Evolutionary conservation across 176 grass and related monocot genomes (phyloP), one percentile per base, ranked within the genome.

Genomic region (Ampelocalamus luodianensis): DNA sequence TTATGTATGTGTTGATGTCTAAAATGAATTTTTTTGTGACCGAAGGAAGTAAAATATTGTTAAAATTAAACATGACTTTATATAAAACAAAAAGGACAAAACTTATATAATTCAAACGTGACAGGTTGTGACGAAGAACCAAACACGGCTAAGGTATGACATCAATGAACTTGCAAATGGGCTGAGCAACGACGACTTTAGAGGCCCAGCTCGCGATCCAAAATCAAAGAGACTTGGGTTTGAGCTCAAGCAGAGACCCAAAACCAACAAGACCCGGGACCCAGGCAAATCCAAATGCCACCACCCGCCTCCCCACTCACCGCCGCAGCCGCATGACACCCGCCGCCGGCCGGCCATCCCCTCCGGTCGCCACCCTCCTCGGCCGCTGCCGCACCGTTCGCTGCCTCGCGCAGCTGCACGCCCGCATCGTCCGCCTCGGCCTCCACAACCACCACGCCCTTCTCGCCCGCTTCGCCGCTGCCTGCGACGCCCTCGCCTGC

Each of bases 401-500:
- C 68, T 87, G 85, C 75, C 80, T 90, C 42, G 74, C 80, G 8
- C 80, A 90, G 85, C 85, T 90, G 68, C 85, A 90, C 51, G 85
- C 75, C 23, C 85, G 89, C 36, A 90, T 90, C 74, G 16, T 90
- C 14, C 85, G 85, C 54, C 77, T 83, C 39, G 69, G 87, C 18
- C 93, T 98, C 40, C 84, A 93, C 46, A 82, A 68, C 54, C 76
- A 95, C 79, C 93, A 98, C 85, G 83, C 85, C 48, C 87, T 91
- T 17, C 90, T 98, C 83, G 86, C 92, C 34, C 91, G 88, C 68
- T 87, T 88, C 75, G 78, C 82, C 83, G 87, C 94, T 69, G 88
- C 92, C 79, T 90, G 86, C 76, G 90, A 92, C 58, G 72, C 86
- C 77, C 86, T 87, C 77, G 68, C 67, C 18, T 71, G 58, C 63